Conservation (phyloP, 345 rosid species). For the Acer yangbiense region DNA sequence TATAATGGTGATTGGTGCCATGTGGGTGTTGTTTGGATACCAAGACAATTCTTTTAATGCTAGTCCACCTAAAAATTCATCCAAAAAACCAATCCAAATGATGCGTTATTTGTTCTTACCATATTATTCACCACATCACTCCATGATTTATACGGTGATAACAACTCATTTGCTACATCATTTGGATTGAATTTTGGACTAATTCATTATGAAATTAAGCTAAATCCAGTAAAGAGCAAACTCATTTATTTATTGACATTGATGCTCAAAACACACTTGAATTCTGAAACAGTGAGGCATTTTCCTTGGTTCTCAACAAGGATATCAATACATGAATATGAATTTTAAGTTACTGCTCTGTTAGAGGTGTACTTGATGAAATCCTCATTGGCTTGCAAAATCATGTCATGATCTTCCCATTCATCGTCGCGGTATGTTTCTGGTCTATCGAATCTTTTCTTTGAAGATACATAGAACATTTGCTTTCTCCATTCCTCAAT, state of each 20-base stretch:
- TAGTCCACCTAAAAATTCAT: too few species aligned
- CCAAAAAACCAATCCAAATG: too few species aligned
- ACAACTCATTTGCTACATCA: too few species aligned
- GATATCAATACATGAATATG: too few species aligned
- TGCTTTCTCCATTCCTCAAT: conserved; percentile 56
- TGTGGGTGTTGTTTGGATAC: neutral
- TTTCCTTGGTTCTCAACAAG: too few species aligned
- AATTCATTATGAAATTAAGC: neutral
- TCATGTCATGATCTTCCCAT: conserved; percentile 62
- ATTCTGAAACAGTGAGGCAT: too few species aligned
- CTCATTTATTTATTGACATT: too few species aligned
- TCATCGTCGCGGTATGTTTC: conserved; percentile 51
- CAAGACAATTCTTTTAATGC: neutral
- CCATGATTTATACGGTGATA: too few species aligned
- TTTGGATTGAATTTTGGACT: too few species aligned
- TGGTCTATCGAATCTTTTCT: conserved; percentile 20
- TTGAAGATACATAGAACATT: conserved; percentile 30
- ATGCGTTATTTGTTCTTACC: too few species aligned
- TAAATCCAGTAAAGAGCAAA: neutral
- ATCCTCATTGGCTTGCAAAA: conserved; percentile 53
- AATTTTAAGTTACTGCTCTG: neutral
- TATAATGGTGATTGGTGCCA: neutral
- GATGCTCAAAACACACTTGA: too few species aligned
- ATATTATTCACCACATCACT: too few species aligned
- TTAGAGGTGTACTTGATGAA: conserved; percentile 36